Conservation (phyloP, 2,329 filamentous ascomycete species). For the Aspergillus aculeatus region DNA sequence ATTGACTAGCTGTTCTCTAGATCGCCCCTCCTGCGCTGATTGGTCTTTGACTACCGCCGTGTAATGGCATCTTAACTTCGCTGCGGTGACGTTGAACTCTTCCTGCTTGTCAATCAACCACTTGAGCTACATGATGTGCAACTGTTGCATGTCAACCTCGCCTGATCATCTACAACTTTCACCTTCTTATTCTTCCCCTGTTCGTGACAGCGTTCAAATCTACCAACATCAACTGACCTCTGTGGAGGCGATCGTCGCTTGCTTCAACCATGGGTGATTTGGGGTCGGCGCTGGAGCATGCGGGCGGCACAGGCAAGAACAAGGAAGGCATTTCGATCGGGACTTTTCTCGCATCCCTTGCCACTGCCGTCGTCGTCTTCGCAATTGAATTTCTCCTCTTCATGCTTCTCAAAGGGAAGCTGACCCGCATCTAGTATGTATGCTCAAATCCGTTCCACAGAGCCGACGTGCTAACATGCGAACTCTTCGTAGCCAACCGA, state of each 20-base stretch:
- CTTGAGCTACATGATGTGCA: not conserved
- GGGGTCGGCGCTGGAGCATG: conserved; percentile 36
- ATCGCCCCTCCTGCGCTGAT: not conserved
- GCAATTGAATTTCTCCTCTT: conserved; percentile 67
- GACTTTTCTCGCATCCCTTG: conserved; percentile 66
- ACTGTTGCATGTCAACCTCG: not conserved
- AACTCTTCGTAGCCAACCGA: conserved; percentile 61
- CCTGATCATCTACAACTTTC: not conserved
- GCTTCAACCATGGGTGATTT: conserved; percentile 27
- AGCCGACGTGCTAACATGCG: not conserved
- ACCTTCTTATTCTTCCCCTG: not conserved
- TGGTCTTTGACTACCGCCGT: not conserved
- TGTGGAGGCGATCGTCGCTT: conserved; percentile 5
- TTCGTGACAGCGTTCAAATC: not conserved
- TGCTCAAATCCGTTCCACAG: not conserved
- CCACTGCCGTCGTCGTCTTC: conserved; percentile 63
- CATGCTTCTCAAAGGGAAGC: conserved; percentile 70
- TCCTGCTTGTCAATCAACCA: not conserved
- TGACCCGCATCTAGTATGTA: conserved; percentile 78
- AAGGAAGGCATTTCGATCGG: conserved; percentile 38
- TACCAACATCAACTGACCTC: not conserved
- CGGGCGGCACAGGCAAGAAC: conserved; percentile 36
- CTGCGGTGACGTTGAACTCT: not conserved
- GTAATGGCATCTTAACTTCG: not conserved
- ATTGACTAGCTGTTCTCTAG: not conserved